Evolutionary conservation across 768 basidiomycete genomes (phyloP), one percentile per base, ranked within the genome.

Genomic region (Phaeotremella fagi): DNA sequence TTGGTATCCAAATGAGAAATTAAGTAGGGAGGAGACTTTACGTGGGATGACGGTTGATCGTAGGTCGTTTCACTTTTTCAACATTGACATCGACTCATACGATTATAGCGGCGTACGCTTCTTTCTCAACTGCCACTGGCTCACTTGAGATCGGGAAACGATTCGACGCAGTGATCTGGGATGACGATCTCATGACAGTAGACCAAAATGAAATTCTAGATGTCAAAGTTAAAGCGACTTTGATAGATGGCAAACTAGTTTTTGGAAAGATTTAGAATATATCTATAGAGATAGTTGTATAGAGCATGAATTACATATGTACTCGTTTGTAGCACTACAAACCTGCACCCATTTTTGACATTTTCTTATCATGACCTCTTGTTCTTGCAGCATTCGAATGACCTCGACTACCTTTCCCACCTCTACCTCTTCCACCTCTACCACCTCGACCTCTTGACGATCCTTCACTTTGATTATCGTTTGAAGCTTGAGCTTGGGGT

Each of bases 291-390:
- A 23, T 26, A 46, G 38, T 29, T n/a, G 22, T 23, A 15, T 18
- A 5, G n/a, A 4, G 16, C 31, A 41, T 9, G 9, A 22, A 7
- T 14, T 41, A 7, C 22, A 20, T 20, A 41, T 41, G 31, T 33
- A 16, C 31, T n/a, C n/a, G 7, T 14, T 6, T 22, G 38, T 12
- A 22, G 6, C 12, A 4, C 25, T 25, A 53, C 22, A 48, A 4
- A 45, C 29, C 60, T 18, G 50, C 78, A 11, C 82, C 86, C 51
- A 77, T 82, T 54, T 78, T 80, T 9, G 82, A 80, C 86, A 92
- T 84, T 78, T 95, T 95, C 75, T 84, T 87, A 72, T 91, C 91
- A 65, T 88, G 86, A 0, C 88, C 91, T 48, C 87, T 77, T 72
- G 87, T 90, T 27, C 90, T 79, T 55, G 84, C 80, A 65, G 83